Conservation (phyloP, 202 grass and related monocot species). For the Schoenoplectus tabernaemontani region DNA sequence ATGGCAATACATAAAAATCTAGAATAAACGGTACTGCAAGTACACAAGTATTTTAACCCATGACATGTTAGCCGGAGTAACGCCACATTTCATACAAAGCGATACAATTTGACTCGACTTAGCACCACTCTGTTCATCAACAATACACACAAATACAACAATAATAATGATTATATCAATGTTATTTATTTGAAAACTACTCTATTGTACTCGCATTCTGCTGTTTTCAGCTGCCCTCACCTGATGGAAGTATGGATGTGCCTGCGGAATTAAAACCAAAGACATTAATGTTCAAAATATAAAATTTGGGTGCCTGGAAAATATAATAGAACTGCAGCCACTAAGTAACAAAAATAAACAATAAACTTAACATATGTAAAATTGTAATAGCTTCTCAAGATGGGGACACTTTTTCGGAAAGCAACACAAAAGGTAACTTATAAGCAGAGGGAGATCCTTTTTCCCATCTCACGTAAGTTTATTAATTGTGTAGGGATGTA, state of each 20-base stretch:
- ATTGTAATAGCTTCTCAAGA: background rate
- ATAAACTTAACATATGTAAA: background rate
- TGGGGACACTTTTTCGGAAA: no score
- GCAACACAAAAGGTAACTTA: background rate
- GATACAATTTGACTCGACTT: background rate
- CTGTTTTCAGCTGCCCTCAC: slow-evolving; percentile 64
- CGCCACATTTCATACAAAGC: background rate
- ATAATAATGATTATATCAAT: background rate
- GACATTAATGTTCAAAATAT: background rate
- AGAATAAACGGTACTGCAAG: background rate
- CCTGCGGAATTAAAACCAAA: slow-evolving; percentile 28
- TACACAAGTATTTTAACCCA: background rate
- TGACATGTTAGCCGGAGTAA: background rate
- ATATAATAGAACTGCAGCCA: no score
- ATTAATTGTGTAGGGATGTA: background rate
- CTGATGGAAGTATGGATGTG: slow-evolving; percentile 54
- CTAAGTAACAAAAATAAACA: no score
- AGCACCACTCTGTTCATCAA: background rate
- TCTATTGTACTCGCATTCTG: slow-evolving; percentile 33
- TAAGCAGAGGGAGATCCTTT: background rate
- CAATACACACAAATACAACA: slow-evolving; percentile 22
- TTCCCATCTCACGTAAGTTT: no score
- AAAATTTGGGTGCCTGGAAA: background rate
- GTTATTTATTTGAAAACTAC: slow-evolving; percentile 1
- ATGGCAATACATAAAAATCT: background rate